Base-by-base conservation (phyloP, 2,329 filamentous ascomycete species). In the Alternaria ventricosa region DNA sequence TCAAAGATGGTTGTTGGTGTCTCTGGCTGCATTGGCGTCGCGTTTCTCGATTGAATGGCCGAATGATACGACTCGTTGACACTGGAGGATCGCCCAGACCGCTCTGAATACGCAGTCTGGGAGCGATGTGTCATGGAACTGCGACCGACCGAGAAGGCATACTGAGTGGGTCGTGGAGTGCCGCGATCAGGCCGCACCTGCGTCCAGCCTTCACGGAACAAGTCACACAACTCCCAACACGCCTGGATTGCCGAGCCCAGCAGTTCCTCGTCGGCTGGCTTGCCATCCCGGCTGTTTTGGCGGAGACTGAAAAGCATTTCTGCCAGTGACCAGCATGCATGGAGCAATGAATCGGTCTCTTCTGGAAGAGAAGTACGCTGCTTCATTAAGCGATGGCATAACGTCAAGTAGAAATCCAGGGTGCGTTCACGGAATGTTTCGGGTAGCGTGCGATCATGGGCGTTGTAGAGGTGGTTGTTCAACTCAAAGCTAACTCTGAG, bases 311-410 rank as follows among this genome's bases (percentile, higher is more conserved):
- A 97, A 0, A 98, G 87, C 89, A 96, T 96, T 79, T 97, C 94
- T 8, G 94, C 93, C 12, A 98, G 82, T 4, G 90, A 88, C 95
- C 95, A 97, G 76, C 94, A 97, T 22, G 94, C 92, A 59, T 90
- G 87, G 4, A 97, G 85, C 5, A 97, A 85, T 7, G 92, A 90
- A 77, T 97, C 94, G 0, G 93, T 95, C 73, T 97, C 93, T 66
- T 92, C 90, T 0, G 89, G 90, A 3, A 94, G 80, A 27, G 92
- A 90, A 57, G 88, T 91, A 61, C 92, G 88, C 79, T 97, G 93
- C 79, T 97, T 97, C 94, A 97, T 97, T n/a, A 97, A 82, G 43
- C 95, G 89, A 79, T 97, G 95, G 75, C 95, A 97, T 3, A 98
- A 80, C 0, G 95, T 97, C 70, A 97, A 91, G 75, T 97, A 97